Conservation (phyloP, 306 rosid species). For the Ormosia semicastrata region DNA sequence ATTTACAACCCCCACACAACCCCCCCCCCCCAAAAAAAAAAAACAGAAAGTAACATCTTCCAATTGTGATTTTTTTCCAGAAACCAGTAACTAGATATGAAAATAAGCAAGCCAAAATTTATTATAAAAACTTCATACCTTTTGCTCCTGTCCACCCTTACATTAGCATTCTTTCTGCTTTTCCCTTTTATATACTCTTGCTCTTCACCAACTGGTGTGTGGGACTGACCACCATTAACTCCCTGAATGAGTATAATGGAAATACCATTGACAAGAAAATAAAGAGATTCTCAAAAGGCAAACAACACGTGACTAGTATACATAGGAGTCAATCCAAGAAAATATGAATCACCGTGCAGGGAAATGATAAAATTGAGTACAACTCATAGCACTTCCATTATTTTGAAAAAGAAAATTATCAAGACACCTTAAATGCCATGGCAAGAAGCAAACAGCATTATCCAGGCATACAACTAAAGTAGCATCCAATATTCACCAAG, state of each 20-base stretch:
- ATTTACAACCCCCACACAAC: neutral
- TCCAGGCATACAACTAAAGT: slow-evolving; percentile 3
- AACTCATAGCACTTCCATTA: neutral
- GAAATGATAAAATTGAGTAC: neutral
- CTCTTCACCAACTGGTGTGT: slow-evolving; percentile 40
- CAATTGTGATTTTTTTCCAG: slow-evolving; percentile 3
- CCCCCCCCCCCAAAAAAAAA: neutral
- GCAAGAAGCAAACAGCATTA: slow-evolving; percentile 10
- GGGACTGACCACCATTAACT: slow-evolving; percentile 48
- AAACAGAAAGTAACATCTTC: neutral
- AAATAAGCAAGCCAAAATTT: slow-evolving; percentile 16
- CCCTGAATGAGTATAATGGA: slow-evolving; percentile 50
- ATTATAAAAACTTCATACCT: slow-evolving; percentile 43
- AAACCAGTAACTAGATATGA: slow-evolving; percentile 17
- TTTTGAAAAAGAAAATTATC: neutral
- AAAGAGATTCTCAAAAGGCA: slow-evolving; percentile 3
- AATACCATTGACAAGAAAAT: slow-evolving; percentile 26
- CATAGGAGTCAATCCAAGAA: slow-evolving; percentile 10
- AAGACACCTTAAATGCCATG: neutral
- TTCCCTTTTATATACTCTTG: slow-evolving; percentile 43
- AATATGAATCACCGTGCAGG: slow-evolving; percentile 18
- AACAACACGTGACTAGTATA: neutral
- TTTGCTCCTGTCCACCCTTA: slow-evolving; percentile 40
- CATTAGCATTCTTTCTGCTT: slow-evolving; percentile 47
- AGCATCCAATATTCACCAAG: slow-evolving; percentile 14